Evolutionary conservation across 2,329 filamentous ascomycete genomes (phyloP).

Genomic region (Triangularia setosa): DNA sequence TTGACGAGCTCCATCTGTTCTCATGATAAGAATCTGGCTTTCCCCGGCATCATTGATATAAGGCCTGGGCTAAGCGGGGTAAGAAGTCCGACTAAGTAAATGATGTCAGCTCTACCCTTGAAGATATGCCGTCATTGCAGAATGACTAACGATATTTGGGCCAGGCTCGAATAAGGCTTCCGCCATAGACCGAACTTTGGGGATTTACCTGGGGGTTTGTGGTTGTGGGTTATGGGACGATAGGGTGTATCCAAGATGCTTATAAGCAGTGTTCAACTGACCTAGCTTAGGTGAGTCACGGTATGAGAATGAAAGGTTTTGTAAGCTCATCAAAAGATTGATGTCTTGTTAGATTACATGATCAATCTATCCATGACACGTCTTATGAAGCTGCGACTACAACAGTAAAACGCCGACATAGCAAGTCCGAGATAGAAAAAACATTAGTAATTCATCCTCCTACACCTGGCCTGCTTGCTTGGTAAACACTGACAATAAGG

Average conservation of each 20-base stretch:
- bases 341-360: no score
- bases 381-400: neutral
- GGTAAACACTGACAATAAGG: neutral
- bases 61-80: neutral
- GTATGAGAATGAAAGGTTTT: no score
- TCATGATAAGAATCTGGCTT: no score
- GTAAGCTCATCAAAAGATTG: no score
- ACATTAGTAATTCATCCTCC: neutral
- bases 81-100: neutral
- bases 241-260: no score
- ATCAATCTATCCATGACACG: no score
- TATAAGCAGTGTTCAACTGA: no score
- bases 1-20: neutral
- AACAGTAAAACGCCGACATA: neutral
- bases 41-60: neutral
- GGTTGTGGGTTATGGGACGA: no score
- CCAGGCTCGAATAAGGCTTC: neutral
- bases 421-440: neutral
- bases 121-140: neutral
- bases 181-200: neutral
- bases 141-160: neutral
- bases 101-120: neutral
- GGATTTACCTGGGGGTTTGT: no score
- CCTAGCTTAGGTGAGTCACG: no score
- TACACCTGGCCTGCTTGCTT: neutral